phyloP scores from a whole-genome alignment of 495 filamentous ascomycete species.

The Tuber indicum region DNA sequence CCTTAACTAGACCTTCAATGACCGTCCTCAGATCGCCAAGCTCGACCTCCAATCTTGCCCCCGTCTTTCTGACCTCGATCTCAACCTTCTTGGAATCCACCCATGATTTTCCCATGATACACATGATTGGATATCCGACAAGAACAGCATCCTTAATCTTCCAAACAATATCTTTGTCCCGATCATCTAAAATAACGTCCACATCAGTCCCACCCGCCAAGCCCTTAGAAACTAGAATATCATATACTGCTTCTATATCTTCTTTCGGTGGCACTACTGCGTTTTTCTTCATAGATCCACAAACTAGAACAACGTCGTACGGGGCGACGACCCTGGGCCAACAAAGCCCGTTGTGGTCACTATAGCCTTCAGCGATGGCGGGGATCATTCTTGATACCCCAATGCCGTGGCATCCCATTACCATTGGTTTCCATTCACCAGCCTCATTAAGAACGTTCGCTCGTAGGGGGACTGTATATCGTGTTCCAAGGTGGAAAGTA shows the following conservation, averaged over 20 bases:
- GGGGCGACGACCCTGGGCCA: conserved; percentile 87
- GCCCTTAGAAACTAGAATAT: conserved; percentile 45
- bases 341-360: conserved; percentile 68
- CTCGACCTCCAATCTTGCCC: conserved; percentile 47
- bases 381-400: conserved; percentile 87
- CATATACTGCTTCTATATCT: conserved; percentile 55
- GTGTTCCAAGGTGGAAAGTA: conserved; percentile 86
- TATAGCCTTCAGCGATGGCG: conserved; percentile 68
- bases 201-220: conserved; percentile 1
- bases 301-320: conserved; percentile 68
- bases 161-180: conserved; percentile 63
- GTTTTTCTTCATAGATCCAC: conserved; percentile 42
- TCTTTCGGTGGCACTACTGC: conserved; percentile 47
- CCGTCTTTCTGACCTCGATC: conserved; percentile 66
- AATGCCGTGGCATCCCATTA: conserved; percentile 97
- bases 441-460: conserved; percentile 49
- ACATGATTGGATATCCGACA: conserved; percentile 76
- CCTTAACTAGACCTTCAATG: conserved; percentile 22
- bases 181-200: conserved; percentile 63
- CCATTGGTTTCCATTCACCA: conserved; percentile 51
- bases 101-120: conserved; percentile 74
- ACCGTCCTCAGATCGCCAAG: conserved; percentile 20
- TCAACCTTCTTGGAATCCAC: conserved; percentile 57
- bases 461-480: conserved; percentile 70
- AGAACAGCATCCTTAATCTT: conserved; percentile 83